Base-by-base conservation (phyloP, 805 yeast species). In the Kodamaea jinghongensis region DNA sequence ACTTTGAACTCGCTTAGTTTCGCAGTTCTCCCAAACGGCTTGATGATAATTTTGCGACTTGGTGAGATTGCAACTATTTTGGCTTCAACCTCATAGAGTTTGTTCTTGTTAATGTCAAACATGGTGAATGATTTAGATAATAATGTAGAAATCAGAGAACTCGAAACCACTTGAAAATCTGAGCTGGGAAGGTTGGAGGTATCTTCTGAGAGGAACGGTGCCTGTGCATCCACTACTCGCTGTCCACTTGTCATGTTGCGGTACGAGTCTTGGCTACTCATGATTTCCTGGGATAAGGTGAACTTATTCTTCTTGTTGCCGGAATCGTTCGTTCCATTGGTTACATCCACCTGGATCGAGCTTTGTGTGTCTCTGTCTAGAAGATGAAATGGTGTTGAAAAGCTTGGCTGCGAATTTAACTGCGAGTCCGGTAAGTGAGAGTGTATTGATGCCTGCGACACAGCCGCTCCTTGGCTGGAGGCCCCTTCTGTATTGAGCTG, bases 1-100 rank as follows among this genome's bases (percentile, higher is more conserved):
- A 64, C 34, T 28, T 54, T 55, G 36, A 63, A 55, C 14, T 42
- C 44, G 1, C 58, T 48, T 1, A 56, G 41, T 29, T 62, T 61
- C 17, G 61, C 31, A 2, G 67, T 59, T 17, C 67, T 46, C 7
- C 48, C 47, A 27, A 42, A 60, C 2, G 66, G 67, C 34, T 60
- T 60, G 11, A 63, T 47, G 3, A 60, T 42, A 15, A 62, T 51
- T n/a, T 28, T 31, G 10, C 52, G 49, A 10, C 41, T 34, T 1
- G 64, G 61, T 4, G 44, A 10, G 23, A 48, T 34, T 3, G 55
- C 55, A 9, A 23, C 30, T 3, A 61, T 25, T 16, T 33, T 43
- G 1, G 50, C 61, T 6, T 46, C 38, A 4, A 56, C 35, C 31
- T 51, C 54, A 40, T 47, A 59, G 3, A 44, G 32, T 12, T 37